Percentiles rank a stretch among this genome's conserved stretches.
These are phyloP conservation scores for Pythium grandisporangium DNA, from an alignment of 352 stramenopile species.

Conservation along the genomic window DNA sequence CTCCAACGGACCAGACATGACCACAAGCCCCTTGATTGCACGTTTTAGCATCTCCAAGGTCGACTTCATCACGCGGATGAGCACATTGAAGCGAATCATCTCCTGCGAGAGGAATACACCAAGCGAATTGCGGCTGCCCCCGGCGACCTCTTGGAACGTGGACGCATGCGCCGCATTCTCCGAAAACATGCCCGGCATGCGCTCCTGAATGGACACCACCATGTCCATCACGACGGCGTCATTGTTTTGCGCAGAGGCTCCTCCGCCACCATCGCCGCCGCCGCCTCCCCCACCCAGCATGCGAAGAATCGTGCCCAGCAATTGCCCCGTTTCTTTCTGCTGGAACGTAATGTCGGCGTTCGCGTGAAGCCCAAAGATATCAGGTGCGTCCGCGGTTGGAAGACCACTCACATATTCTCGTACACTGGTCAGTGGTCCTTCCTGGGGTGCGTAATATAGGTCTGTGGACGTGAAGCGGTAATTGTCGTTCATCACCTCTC, in stretches of 20 bases:
- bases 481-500: conserved; percentile 79
- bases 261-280: conserved; percentile 28
- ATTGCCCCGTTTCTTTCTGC: conserved; percentile 84
- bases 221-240: conserved; percentile 81
- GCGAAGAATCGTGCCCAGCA: conserved; percentile 59
- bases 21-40: conserved; percentile 85
- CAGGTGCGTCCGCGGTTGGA: conserved; percentile 77
- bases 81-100: conserved; percentile 86
- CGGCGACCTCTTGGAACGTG: conserved; percentile 73
- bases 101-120: conserved; percentile 90
- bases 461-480: conserved; percentile 75
- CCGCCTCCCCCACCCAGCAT: conserved; percentile 55
- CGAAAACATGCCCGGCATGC: conserved; percentile 63
- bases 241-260: conserved; percentile 35
- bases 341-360: conserved; percentile 95
- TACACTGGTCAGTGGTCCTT: conserved; percentile 41
- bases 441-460: conserved; percentile 71
- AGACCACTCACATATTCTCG: conserved; percentile 81
- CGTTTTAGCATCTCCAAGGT: conserved; percentile 84
- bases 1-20: conserved; percentile 87
- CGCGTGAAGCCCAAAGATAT: conserved; percentile 90
- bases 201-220: conserved; percentile 68
- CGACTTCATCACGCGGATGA: conserved; percentile 81
- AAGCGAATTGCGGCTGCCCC: conserved; percentile 89
- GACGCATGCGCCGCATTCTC: conserved; percentile 54